Percentiles rank a stretch among this genome's conserved stretches.
phyloP scores from a whole-genome alignment of 2,329 filamentous ascomycete species.

The Alternaria arbusti region DNA sequence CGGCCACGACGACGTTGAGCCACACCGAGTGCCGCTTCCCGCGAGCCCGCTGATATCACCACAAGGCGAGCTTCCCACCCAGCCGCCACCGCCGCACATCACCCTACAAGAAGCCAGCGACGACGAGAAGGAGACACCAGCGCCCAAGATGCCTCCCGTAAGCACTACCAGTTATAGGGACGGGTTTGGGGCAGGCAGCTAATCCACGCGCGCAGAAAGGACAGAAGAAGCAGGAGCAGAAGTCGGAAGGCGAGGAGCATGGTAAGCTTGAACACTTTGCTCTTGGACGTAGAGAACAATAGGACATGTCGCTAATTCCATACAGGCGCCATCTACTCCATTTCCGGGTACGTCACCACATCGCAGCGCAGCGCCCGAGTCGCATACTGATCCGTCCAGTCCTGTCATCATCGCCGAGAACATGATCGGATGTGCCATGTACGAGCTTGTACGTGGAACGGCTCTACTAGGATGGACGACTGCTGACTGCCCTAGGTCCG shows the following conservation, averaged over 20 bases:
- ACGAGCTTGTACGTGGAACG: conserved; percentile 78
- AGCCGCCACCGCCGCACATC: conserved; percentile 32
- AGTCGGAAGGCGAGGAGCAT: conserved; percentile 61
- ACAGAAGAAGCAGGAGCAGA: conserved; percentile 47
- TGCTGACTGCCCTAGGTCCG: conserved; percentile 66
- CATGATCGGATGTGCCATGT: conserved; percentile 99
- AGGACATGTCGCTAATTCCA: conserved; percentile 16
- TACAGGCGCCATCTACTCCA: conserved; percentile 70
- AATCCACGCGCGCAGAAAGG: conserved; percentile 37
- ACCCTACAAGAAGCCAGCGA: conserved; percentile 25
- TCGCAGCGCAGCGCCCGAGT: conserved; percentile 13
- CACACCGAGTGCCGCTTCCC: conserved; percentile 45
- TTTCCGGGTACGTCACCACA: conserved; percentile 63
- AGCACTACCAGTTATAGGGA: conserved; percentile 20
- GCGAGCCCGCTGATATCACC: conserved; percentile 41
- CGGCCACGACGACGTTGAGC: conserved; percentile 37
- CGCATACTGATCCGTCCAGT: conserved; percentile 50
- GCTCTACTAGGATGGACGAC: background rate
- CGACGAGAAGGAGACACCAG: conserved; percentile 12
- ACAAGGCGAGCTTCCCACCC: conserved; percentile 33
- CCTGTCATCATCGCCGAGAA: conserved; percentile 97
- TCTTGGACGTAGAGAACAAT: background rate
- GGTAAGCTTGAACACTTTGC: conserved; percentile 50
- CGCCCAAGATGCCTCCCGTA: conserved; percentile 49
- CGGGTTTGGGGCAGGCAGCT: conserved; percentile 24